Conservation (phyloP, 495 filamentous ascomycete species). For the Penicillium antarcticum region DNA sequence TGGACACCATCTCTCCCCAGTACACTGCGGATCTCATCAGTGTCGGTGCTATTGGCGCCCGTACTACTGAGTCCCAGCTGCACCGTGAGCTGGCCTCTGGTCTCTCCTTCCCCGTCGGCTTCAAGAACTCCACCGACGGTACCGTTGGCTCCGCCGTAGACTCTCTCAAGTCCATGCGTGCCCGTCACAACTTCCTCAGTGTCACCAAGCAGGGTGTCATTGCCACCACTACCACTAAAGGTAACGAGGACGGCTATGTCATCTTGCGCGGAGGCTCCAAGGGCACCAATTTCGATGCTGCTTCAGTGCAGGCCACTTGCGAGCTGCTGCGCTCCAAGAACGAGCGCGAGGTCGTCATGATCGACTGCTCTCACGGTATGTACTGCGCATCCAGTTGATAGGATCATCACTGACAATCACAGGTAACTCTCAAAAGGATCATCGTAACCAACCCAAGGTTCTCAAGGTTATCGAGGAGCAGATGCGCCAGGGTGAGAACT, state of each 20-base stretch:
- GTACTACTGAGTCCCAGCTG: conserved; percentile 92
- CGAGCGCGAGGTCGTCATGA: conserved; percentile 83
- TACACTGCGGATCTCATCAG: conserved; percentile 92
- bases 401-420: not conserved
- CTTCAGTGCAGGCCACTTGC: conserved; percentile 69
- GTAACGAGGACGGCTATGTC: conserved; percentile 96
- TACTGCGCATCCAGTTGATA: not conserved
- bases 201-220: conserved; percentile 94
- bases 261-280: conserved; percentile 83
- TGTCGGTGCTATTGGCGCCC: conserved; percentile 86
- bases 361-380: conserved; percentile 83
- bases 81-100: conserved; percentile 90
- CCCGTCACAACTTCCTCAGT: conserved; percentile 91
- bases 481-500: conserved; percentile 75
- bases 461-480: conserved; percentile 75
- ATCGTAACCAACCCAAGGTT: conserved; percentile 85
- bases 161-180: conserved; percentile 81
- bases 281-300: conserved; percentile 88
- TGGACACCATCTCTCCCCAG: conserved; percentile 89
- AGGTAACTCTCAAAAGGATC: conserved; percentile 53
- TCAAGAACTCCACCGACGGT: conserved; percentile 98
- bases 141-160: conserved; percentile 84
- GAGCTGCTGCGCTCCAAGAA: conserved; percentile 76
- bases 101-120: conserved; percentile 91
- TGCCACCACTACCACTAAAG: conserved; percentile 81